Evolutionary conservation across 2,329 filamentous ascomycete species (phyloP), one percentile per base, ranked within the genome.

Genomic region (Scedosporium aurantiacum): DNA sequence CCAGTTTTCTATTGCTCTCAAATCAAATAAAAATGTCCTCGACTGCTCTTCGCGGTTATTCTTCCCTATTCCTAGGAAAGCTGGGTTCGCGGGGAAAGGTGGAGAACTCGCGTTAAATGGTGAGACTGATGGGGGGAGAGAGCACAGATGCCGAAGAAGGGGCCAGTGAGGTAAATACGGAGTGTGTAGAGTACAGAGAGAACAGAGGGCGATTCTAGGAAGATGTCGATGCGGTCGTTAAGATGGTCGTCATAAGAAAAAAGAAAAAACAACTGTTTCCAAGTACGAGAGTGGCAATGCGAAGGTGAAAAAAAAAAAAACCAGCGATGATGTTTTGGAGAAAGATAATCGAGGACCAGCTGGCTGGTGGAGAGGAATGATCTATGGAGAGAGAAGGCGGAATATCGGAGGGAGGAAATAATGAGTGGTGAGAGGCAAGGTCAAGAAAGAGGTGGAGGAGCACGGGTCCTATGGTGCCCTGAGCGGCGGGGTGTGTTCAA

Each of bases 401-500:
- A 47, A 47, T 60, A 52, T 37, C 45, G 45, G 58, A 59, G 41
- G 57, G 16, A 57, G 54, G 32, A 40, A 57, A 60, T 12, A 52
- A 60, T 28, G 32, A 25, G 25, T 68, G 60, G 65, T 62, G 60
- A 65, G 64, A 61, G 65, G 67, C 43, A 69, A 66, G 65, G 57
- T 64, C 7, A 62, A 64, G 60, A 60, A 62, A 32, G 61, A 47
- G 18, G 64, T 65, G 65, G 64, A 61, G 54, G 54, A 63, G 59
- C 64, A 66, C 40, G 65, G 64, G 60, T 18, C n/a, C 58, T 18
- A 40, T 45, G 27, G 58, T 54, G 58, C 58, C 18, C 58, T 27
- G 12, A 60, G 58, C 58, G 43, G 58, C 45, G 43, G 58, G 58
- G 57, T 23, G 57, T 23, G 41, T 43, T 45, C 14, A 57, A 57